These are phyloP conservation scores for Melianthus villosus DNA, from an alignment of 441 rosid species.

Conservation along the genomic window DNA sequence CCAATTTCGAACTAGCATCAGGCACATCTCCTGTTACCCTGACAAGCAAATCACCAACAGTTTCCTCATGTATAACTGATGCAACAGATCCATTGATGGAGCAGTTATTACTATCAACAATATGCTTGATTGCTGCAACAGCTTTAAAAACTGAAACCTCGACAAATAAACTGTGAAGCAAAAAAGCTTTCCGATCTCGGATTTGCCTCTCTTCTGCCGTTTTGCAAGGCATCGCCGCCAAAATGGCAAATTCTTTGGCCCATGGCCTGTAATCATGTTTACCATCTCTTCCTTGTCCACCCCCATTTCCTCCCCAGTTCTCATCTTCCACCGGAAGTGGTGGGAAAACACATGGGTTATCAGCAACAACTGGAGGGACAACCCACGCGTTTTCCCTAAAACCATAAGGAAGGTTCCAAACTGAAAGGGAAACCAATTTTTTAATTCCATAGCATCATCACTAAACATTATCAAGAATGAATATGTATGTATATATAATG, in stretches of 20 bases:
- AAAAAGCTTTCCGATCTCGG: constrained; percentile 62
- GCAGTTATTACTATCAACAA: constrained; percentile 24
- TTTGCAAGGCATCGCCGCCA: constrained; percentile 75
- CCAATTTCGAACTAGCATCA: constrained; percentile 51
- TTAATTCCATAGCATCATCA: constrained; percentile 2
- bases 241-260: constrained; percentile 54
- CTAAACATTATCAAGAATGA: constrained; percentile 4
- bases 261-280: constrained; percentile 45
- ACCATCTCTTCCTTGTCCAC: constrained; percentile 46
- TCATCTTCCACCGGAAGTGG: constrained; percentile 59
- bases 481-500: constrained; percentile 7
- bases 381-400: constrained; percentile 75
- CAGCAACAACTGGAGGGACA: constrained; percentile 56
- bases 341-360: constrained; percentile 43
- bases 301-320: constrained; percentile 69
- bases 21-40: constrained; percentile 44
- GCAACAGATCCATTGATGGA: constrained; percentile 18
- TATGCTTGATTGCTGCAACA: constrained; percentile 28
- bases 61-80: constrained; percentile 30
- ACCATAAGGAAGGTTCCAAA: constrained; percentile 77
- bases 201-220: constrained; percentile 75
- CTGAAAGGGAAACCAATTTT: constrained; percentile 19
- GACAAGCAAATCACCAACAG: constrained; percentile 39
- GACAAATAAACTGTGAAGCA: constrained; percentile 60
- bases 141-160: constrained; percentile 58